These are phyloP conservation scores for Sporothrix curviconia DNA, from an alignment of 2,329 filamentous ascomycete species.

Conservation along the genomic window DNA sequence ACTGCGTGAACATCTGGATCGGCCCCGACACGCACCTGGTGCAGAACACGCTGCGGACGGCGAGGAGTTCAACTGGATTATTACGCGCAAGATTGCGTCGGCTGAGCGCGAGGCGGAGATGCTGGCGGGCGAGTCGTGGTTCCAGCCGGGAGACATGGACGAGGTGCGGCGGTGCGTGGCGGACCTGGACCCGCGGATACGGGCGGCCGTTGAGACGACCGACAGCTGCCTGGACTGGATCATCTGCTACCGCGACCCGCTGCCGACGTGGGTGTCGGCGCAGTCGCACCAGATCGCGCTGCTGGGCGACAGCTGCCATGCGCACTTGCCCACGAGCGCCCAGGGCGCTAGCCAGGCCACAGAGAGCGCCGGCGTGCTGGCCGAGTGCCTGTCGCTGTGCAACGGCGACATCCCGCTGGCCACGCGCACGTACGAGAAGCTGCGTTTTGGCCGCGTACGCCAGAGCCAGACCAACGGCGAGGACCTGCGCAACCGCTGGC, in stretches of 20 bases:
- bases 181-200: slow-evolving; percentile 39
- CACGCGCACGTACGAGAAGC: slow-evolving; percentile 38
- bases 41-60: slow-evolving; percentile 38
- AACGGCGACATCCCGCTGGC: slow-evolving; percentile 25
- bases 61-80: slow-evolving; percentile 41
- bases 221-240: slow-evolving; percentile 46
- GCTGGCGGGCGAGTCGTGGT: slow-evolving; percentile 42
- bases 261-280: slow-evolving; percentile 43
- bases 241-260: slow-evolving; percentile 46
- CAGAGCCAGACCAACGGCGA: slow-evolving; percentile 38
- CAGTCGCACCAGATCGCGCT: slow-evolving; percentile 41
- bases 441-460: slow-evolving; percentile 34
- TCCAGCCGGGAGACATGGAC: slow-evolving; percentile 40
- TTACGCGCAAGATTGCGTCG: slow-evolving; percentile 34
- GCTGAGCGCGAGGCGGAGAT: slow-evolving; percentile 32
- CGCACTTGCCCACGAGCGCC: slow-evolving; percentile 46
- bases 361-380: slow-evolving; percentile 43
- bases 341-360: slow-evolving; percentile 49
- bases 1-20: slow-evolving; percentile 41
- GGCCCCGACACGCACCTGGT: slow-evolving; percentile 38
- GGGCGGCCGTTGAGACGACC: slow-evolving; percentile 34
- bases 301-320: slow-evolving; percentile 48
- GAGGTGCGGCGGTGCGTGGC: slow-evolving; percentile 33
- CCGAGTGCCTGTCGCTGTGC: slow-evolving; percentile 37
- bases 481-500: slow-evolving; percentile 38